phyloP scores from a whole-genome alignment of 2,329 filamentous ascomycete genomes.

The Nemania sp. region DNA sequence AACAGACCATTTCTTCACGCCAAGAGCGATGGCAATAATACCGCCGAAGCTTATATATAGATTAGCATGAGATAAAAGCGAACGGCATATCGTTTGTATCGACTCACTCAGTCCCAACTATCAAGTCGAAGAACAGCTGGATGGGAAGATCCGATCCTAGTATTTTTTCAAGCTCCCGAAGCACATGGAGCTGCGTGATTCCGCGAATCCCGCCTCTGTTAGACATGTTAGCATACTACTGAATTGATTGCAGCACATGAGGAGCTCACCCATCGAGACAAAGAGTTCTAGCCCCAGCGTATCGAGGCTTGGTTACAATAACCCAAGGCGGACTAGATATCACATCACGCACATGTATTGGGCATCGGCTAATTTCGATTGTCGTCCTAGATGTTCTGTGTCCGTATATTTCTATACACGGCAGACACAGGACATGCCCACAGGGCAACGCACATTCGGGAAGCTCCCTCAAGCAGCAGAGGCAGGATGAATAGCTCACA shows the following conservation, averaged over 20 bases:
- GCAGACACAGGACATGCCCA: constrained; percentile 39
- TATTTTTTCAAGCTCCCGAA: constrained; percentile 37
- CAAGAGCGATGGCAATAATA: constrained; percentile 38
- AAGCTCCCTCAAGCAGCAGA: constrained; percentile 40
- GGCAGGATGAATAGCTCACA: constrained; percentile 39
- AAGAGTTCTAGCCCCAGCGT: constrained; percentile 36
- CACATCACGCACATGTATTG: constrained; percentile 38
- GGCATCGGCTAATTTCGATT: constrained; percentile 39
- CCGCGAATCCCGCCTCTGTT: constrained; percentile 37
- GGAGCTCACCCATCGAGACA: constrained; percentile 38
- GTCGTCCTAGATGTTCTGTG: constrained; percentile 38
- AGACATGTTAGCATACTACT: constrained; percentile 1
- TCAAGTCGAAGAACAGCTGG: constrained; percentile 40
- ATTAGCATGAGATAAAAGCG: constrained; percentile 3
- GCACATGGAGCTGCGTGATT: constrained; percentile 37
- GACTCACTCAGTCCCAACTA: constrained; percentile 39
- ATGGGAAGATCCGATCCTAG: constrained; percentile 37
- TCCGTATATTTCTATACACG: constrained; percentile 39
- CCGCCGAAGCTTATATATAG: constrained; percentile 32
- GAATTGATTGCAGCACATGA: background rate
- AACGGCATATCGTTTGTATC: background rate
- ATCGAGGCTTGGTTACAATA: constrained; percentile 35
- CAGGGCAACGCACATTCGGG: constrained; percentile 40
- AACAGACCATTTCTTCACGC: constrained; percentile 41
- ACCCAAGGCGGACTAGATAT: constrained; percentile 39